Base-by-base conservation (phyloP, 148 eudicot genomes). In the Dianthus caryophyllus region DNA sequence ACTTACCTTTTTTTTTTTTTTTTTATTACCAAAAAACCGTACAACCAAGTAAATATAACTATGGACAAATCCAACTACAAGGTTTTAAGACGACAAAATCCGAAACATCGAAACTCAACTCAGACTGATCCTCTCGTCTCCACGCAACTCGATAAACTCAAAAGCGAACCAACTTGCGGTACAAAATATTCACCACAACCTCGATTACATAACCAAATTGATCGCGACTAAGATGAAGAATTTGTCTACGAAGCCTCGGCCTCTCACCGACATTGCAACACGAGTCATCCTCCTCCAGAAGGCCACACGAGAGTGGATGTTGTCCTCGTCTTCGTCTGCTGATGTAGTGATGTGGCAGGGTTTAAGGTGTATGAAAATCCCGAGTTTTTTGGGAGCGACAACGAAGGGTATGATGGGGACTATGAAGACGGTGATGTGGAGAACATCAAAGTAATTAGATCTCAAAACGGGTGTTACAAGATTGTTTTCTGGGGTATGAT, bases 41-140 rank as follows among this genome's bases (percentile, higher is more conserved):
- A 7, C 3, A 33, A 33, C 38, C 38, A n/a, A n/a, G n/a, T n/a
- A n/a, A n/a, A n/a, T n/a, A n/a, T n/a, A 0, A 59, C 36, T 24
- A 73, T 48, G 71, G 58, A 24, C 52, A 74, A 41, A 20, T 41
- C 1, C 44, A 13, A 51, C 16, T 67, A 26, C 38, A 29, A 43
- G 6, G 0, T 2, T 6, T 9, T 43, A n/a, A 6, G 20, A 61
- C 4, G 68, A 62, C 54, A 74, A 13, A 74, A n/a, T 74, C 16
- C 47, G 55, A 67, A n/a, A n/a, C n/a, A n/a, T n/a, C n/a, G n/a
- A n/a, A 52, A 18, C 53, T 33, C 13, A 43, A 61, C 68, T 74
- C 22, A 21, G 2, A 13, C 77, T 55, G 9, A 39, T 67, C 5
- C 3, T 68, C 17, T 60, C 60, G 0, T 4, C 4, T 18, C 66